Evolutionary conservation across 768 basidiomycete species (phyloP).

Genomic region (Glaciozyma antarctica): DNA sequence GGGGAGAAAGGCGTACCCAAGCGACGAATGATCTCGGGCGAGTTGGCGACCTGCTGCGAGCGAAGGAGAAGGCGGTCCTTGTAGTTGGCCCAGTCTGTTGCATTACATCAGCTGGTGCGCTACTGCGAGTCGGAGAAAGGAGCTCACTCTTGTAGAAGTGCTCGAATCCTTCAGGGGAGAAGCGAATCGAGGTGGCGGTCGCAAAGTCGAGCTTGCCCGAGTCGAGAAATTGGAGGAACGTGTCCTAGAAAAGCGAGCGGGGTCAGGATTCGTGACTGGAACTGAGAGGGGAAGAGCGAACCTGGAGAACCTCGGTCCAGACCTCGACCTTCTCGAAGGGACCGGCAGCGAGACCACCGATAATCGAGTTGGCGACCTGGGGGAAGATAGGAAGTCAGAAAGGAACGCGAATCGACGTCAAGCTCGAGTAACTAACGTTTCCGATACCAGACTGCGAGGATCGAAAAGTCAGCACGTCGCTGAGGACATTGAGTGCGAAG

Average conservation of each 20-base stretch:
- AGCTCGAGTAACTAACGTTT: conserved; percentile 6
- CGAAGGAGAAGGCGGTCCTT: conserved; percentile 33
- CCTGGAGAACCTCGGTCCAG: conserved; percentile 35
- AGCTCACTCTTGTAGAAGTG: conserved; percentile 13
- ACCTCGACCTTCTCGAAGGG: conserved; percentile 34
- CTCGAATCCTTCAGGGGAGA: conserved; percentile 35
- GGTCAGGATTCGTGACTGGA: background rate
- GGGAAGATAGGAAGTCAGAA: no score
- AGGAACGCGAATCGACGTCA: no score
- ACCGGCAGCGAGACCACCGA: conserved; percentile 30
- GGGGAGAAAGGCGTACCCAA: conserved; percentile 29
- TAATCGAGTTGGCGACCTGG: conserved; percentile 34
- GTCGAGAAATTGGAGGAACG: conserved; percentile 40
- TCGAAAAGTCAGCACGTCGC: background rate
- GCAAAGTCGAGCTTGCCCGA: conserved; percentile 40
- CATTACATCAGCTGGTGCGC: background rate
- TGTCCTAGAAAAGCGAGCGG: conserved; percentile 30
- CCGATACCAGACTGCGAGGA: conserved; percentile 32
- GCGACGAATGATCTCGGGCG: conserved; percentile 37
- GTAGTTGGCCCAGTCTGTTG: conserved; percentile 31
- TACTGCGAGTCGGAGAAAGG: background rate
- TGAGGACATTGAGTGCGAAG: background rate
- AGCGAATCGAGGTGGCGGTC: conserved; percentile 40
- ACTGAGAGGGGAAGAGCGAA: background rate
- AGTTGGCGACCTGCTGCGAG: conserved; percentile 35